phyloP scores from a whole-genome alignment of 1,284 basidiomycete species.

The Anthracocystis panici-leucophaei region DNA sequence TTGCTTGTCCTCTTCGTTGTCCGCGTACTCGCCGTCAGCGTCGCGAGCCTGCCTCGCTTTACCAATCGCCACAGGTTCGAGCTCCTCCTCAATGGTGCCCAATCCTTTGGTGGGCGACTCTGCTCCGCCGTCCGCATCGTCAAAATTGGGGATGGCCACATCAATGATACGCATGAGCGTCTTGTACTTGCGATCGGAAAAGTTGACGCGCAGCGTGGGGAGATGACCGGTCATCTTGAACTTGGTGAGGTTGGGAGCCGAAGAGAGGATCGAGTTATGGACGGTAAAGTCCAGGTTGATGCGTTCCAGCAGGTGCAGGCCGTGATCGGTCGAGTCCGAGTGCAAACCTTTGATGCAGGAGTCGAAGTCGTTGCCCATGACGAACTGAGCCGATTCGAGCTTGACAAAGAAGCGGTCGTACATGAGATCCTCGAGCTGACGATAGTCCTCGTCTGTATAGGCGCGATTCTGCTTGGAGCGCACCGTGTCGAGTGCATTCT shows the following conservation, averaged over 20 bases:
- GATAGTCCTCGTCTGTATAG: slow-evolving; percentile 90
- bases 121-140: slow-evolving; percentile 71
- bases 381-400: slow-evolving; percentile 88
- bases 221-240: slow-evolving; percentile 93
- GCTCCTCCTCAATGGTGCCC: slow-evolving; percentile 45
- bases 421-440: slow-evolving; percentile 90
- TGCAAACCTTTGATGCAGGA: slow-evolving; percentile 76
- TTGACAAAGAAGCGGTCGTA: slow-evolving; percentile 91
- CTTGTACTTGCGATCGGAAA: slow-evolving; percentile 97
- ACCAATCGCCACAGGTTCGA: slow-evolving; percentile 33
- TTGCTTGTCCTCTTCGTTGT: slow-evolving; percentile 23
- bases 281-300: slow-evolving; percentile 91
- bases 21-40: slow-evolving; percentile 10
- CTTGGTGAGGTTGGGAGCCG: slow-evolving; percentile 83
- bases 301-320: slow-evolving; percentile 84
- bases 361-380: slow-evolving; percentile 87
- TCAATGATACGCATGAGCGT: slow-evolving; percentile 92
- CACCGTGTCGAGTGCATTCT: slow-evolving; percentile 82
- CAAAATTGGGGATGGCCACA: slow-evolving; percentile 88
- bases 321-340: slow-evolving; percentile 75
- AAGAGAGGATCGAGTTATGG: slow-evolving; percentile 93
- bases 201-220: slow-evolving; percentile 88
- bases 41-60: slow-evolving; percentile 12
- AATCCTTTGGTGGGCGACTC: slow-evolving; percentile 32
- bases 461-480: slow-evolving; percentile 86